Evolutionary conservation across 495 filamentous ascomycete species (phyloP), one percentile per base, ranked within the genome.

Genomic region (Pyronema omphalodes): DNA sequence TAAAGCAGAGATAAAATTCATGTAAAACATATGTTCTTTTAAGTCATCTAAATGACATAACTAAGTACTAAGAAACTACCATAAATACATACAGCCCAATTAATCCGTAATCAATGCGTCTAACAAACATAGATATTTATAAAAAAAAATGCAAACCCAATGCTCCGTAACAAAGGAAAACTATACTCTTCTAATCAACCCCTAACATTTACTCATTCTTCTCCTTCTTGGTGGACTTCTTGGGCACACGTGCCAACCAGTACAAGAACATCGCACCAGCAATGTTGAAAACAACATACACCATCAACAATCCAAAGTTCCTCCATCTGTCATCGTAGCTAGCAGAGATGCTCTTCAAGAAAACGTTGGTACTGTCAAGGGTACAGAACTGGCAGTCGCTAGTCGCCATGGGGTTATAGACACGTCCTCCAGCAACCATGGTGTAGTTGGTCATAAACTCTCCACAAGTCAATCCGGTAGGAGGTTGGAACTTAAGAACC

Each of bases 171-270:
- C 23, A 29, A 29, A 29, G 23, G 23, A 29, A 29, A 29, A 29
- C 23, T 29, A 1, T 29, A 29, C 23, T 29, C 23, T 29, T 2
- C 23, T 29, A 29, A 29, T 29, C 23, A 5, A 2, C 23, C 23
- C 23, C 23, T 29, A 29, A 29, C 5, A 29, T 29, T 29, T 29
- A 29, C 23, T 29, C 23, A 1, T 29, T 29, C 23, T 54, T 50
- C 23, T 35, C 66, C 59, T 74, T 67, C 63, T 73, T 71, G 52
- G 74, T 71, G 60, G 69, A 71, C 56, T 71, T 76, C 74, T 87
- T 88, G 12, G 84, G 84, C 50, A 93, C 82, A 6, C 87, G 71
- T 6, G 76, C 73, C 51, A 88, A 65, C 82, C 83, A 93, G 68
- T 93, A 94, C 14, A 94, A 62, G 41, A 74, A 70, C 15, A 89